Conservation (phyloP, 2,329 filamentous ascomycete genomes). For the Mollisia scopiformis region DNA sequence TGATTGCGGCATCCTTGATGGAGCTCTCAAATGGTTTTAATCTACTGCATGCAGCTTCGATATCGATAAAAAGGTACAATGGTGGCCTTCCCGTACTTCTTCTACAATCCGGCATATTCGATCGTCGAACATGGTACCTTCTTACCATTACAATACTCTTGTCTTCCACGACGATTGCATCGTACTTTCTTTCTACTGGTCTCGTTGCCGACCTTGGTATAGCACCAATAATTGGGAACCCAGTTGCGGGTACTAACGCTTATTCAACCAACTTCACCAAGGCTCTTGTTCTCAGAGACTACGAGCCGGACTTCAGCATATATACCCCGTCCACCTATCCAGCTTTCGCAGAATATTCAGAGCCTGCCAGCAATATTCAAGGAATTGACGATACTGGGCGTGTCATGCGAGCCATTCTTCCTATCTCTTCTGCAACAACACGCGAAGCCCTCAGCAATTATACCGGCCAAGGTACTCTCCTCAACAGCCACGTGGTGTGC, state of each 20-base stretch:
- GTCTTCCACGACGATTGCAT: background rate
- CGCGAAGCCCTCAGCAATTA: slow-evolving; percentile 7
- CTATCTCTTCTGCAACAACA: background rate
- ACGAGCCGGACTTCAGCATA: background rate
- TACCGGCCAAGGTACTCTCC: background rate
- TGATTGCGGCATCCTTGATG: slow-evolving; percentile 4
- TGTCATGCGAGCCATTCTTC: background rate
- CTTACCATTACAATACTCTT: background rate
- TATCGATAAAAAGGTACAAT: slow-evolving; percentile 2
- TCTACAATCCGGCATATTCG: background rate
- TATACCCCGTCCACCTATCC: background rate
- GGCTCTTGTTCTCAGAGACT: background rate
- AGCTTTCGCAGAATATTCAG: slow-evolving; percentile 7
- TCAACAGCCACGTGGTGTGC: slow-evolving; percentile 10
- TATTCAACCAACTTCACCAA: background rate
- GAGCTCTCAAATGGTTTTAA: slow-evolving; percentile 6
- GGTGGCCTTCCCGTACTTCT: background rate
- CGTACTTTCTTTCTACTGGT: slow-evolving; percentile 5
- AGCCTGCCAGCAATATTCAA: background rate
- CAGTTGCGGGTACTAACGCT: background rate
- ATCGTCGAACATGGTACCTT: slow-evolving; percentile 3
- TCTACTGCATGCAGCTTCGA: background rate
- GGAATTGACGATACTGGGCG: slow-evolving; percentile 2
- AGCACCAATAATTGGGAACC: slow-evolving; percentile 3
- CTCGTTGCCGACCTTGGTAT: slow-evolving; percentile 1